Base-by-base conservation (phyloP, 176 grass and related monocot genomes). In the Otatea glauca region DNA sequence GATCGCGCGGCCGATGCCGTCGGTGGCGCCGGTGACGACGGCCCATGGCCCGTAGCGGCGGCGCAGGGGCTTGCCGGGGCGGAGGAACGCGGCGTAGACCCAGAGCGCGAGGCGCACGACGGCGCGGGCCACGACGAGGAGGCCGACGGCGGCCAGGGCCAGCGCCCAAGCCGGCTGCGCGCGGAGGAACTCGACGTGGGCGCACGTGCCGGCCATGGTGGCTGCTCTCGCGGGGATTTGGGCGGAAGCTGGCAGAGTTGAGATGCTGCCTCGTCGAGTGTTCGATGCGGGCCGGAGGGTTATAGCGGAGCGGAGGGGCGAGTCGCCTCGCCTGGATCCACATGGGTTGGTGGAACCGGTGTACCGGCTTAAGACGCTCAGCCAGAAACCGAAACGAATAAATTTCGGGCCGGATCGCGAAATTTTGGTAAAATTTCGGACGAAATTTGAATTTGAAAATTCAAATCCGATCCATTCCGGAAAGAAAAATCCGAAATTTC, bases 41-140 rank as follows among this genome's bases (percentile, higher is more conserved):
- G 92, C 94, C 94, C 94, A 97, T 54, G 92, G 63, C 10, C 94
- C 94, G 87, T 97, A 97, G 44, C 92, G 88, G 77, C 89, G 91
- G 54, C 92, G 88, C 21, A 97, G 86, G 64, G 81, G 84, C 88
- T 97, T 97, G n/a, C 80, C 94, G 0, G 92, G 92, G 56, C 94
- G 94, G 65, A 97, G 92, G 83, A 94, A 97, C 55, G 74, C 60
- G 86, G 88, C 80, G 86, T 94, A 94, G 81, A 88, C 47, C 94
- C 94, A 97, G 45, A 80, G 86, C 72, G 84, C 86, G 53, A 94
- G n/a, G 77, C 79, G 84, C 49, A 88, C 4, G 20, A 88, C 87
- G 69, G 89, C 75, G 80, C 82, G 78, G 13, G 68, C 21, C 7
- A 85, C 67, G 3, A 89, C 75, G 8, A 97, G 53, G 68, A 97